Percentiles rank a stretch among this genome's conserved stretches.
phyloP scores from a whole-genome alignment of 495 filamentous ascomycete species.

The Tuber brumale region DNA sequence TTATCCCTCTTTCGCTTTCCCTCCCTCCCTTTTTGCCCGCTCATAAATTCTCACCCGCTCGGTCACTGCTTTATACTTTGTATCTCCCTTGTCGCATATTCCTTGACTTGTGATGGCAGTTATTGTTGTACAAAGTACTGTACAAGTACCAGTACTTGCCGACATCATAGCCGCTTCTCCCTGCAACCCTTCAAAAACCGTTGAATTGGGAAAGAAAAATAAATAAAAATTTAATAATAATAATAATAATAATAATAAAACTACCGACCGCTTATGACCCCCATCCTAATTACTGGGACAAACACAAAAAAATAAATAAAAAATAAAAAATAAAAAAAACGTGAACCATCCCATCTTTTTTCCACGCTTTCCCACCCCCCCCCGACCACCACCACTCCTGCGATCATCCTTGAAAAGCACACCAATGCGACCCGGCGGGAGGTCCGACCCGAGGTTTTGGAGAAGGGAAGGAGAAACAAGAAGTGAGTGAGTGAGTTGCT shows the following conservation, averaged over 20 bases:
- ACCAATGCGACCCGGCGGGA: neutral
- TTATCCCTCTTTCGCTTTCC: too few relatives aligned
- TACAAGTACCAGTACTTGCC: neutral
- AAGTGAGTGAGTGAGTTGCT: too few relatives aligned
- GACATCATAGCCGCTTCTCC: neutral
- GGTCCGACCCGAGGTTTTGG: neutral
- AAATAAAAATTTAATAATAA: neutral
- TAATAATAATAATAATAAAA: neutral
- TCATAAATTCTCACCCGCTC: constrained; percentile 4
- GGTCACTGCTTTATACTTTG: neutral
- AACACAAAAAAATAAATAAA: neutral
- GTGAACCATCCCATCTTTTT: neutral
- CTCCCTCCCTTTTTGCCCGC: neutral
- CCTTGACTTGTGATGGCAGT: neutral
- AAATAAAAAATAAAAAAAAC: too few relatives aligned
- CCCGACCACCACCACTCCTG: neutral
- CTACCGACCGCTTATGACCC: neutral
- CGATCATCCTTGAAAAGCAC: neutral
- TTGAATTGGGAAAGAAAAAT: neutral
- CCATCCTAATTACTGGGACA: neutral
- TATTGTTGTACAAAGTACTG: neutral
- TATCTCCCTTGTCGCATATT: neutral
- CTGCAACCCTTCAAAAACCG: neutral
- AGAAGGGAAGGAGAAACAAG: too few relatives aligned
- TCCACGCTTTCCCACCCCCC: neutral